Conservation (phyloP, 2,329 filamentous ascomycete genomes). For the Paecilomyces fulvus region DNA sequence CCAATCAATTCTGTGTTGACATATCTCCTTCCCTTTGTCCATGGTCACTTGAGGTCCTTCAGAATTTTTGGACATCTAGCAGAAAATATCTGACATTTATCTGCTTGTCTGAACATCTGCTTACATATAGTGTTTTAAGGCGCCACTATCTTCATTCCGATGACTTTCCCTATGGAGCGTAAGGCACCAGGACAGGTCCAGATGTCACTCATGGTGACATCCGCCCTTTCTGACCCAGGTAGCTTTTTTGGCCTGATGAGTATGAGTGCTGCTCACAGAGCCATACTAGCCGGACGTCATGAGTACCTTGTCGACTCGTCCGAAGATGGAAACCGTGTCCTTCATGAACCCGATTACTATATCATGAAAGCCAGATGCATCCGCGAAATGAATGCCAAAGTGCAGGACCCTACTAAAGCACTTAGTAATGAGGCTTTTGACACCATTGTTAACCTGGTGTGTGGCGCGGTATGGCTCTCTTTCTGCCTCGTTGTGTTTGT, state of each 20-base stretch:
- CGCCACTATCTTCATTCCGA: constrained; percentile 30
- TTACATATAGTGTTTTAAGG: constrained; percentile 9
- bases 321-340: constrained; percentile 10
- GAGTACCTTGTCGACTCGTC: constrained; percentile 13
- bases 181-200: constrained; percentile 14
- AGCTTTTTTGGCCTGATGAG: constrained; percentile 33
- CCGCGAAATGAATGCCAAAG: constrained; percentile 23
- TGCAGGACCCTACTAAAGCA: constrained; percentile 17
- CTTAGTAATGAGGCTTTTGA: constrained; percentile 27
- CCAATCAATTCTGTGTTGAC: background rate
- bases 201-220: constrained; percentile 22
- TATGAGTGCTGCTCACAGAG: constrained; percentile 31
- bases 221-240: constrained; percentile 26
- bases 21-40: background rate
- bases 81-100: background rate
- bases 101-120: constrained; percentile 4
- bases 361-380: constrained; percentile 30
- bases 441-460: constrained; percentile 29
- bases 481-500: background rate
- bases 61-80: background rate
- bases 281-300: constrained; percentile 20
- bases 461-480: constrained; percentile 22
- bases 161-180: constrained; percentile 30
- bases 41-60: background rate
- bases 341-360: constrained; percentile 29